Conservation (phyloP, 2,329 filamentous ascomycete species). For the Aspergillus sp. region DNA sequence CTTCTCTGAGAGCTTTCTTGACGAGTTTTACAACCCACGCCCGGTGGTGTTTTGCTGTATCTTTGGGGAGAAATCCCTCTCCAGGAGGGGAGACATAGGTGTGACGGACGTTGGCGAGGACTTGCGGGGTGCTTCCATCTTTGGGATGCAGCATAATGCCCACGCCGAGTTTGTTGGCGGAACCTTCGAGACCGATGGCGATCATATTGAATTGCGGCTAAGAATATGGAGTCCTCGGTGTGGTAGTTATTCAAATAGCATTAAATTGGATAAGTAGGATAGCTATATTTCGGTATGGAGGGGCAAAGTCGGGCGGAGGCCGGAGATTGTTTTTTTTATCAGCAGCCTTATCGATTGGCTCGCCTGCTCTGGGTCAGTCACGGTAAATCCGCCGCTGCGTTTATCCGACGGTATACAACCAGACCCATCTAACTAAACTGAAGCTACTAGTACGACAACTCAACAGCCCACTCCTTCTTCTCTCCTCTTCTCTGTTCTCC, state of each 20-base stretch:
- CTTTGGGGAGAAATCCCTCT: slow-evolving; percentile 92
- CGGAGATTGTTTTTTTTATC: slow-evolving; percentile 22
- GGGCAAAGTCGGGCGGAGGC: slow-evolving; percentile 16
- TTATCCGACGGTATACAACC: slow-evolving; percentile 29
- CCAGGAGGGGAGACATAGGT: slow-evolving; percentile 91
- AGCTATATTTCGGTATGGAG: slow-evolving; percentile 7
- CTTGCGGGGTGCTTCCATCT: slow-evolving; percentile 56
- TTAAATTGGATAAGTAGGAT: background rate
- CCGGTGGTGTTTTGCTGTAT: slow-evolving; percentile 91
- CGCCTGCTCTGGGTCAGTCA: slow-evolving; percentile 6
- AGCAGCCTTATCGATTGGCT: slow-evolving; percentile 31
- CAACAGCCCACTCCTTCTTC: slow-evolving; percentile 5
- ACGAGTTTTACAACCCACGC: slow-evolving; percentile 80
- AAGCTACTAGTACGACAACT: slow-evolving; percentile 11
- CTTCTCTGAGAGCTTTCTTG: slow-evolving; percentile 72
- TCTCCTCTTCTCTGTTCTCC: background rate
- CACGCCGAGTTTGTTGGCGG: slow-evolving; percentile 95
- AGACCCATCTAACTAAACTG: slow-evolving; percentile 2
- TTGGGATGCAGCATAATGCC: slow-evolving; percentile 79
- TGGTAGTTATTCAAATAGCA: background rate
- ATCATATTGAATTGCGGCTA: slow-evolving; percentile 50
- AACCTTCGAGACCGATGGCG: slow-evolving; percentile 79
- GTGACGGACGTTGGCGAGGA: slow-evolving; percentile 92
- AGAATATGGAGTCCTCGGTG: background rate
- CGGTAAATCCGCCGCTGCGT: slow-evolving; percentile 20